A percentile compares a stretch with the other conserved stretches of the same genome.
Conservation (phyloP, 371 early-diverging fungal genomes). For the Mortierella sp. region DNA sequence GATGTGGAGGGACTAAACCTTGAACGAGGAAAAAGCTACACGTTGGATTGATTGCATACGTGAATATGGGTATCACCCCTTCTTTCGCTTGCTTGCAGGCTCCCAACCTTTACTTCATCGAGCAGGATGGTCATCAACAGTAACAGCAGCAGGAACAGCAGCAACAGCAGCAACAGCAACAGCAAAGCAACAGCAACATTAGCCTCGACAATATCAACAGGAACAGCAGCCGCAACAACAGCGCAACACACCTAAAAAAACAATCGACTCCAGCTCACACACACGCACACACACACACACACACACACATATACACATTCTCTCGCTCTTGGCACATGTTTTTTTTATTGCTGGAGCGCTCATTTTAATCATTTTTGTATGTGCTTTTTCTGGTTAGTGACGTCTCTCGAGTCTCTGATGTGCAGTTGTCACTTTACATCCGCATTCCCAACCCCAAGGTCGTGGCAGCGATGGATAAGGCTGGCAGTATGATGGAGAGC, state of each 20-base stretch:
- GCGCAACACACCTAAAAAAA: not conserved
- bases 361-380: not conserved
- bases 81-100: slow-evolving; percentile 1
- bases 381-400: slow-evolving; percentile 71
- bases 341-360: slow-evolving; percentile 3
- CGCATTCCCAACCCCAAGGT: slow-evolving; percentile 69
- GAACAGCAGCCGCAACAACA: not conserved
- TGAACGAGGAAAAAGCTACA: not conserved
- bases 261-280: not conserved
- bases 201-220: not conserved
- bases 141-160: not conserved
- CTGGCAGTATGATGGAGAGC: slow-evolving; percentile 61
- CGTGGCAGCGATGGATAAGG: slow-evolving; percentile 34
- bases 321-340: not conserved
- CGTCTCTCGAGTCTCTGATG: slow-evolving; percentile 88
- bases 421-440: slow-evolving; percentile 89
- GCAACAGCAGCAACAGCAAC: not conserved
- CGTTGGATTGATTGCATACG: not conserved
- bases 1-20: slow-evolving; percentile 9
- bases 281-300: not conserved
- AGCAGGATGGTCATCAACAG: not conserved
- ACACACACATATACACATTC: not conserved
- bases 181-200: not conserved
- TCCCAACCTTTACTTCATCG: slow-evolving; percentile 6
- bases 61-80: not conserved